A percentile compares a stretch with the other conserved stretches of the same genome.
Conservation (phyloP, 139 green algal species). For the Deuterostichococcus epilithicus region DNA sequence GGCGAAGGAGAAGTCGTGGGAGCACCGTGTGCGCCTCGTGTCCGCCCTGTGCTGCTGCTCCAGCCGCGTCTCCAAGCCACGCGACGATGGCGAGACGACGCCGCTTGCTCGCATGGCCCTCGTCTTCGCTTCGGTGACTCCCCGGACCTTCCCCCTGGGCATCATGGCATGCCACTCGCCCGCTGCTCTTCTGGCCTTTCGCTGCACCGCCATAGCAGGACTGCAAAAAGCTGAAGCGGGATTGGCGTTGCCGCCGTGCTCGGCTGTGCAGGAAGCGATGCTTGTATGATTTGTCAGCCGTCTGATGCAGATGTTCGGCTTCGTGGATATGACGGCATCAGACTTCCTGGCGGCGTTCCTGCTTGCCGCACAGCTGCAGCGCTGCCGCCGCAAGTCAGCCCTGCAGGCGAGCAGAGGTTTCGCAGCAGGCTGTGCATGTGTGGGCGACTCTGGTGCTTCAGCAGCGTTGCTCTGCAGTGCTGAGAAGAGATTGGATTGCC, state of each 20-base stretch:
- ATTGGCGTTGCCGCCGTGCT: no score
- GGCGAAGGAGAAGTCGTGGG: background rate
- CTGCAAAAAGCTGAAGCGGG: no score
- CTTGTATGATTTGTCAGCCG: no score
- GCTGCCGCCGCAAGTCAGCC: slow-evolving; percentile 8
- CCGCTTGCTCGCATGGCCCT: background rate
- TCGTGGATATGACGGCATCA: slow-evolving; percentile 41
- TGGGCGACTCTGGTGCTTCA: no score
- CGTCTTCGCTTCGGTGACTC: background rate
- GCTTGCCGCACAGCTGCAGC: slow-evolving; percentile 32
- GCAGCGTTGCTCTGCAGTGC: no score
- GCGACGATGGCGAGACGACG: background rate
- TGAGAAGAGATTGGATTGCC: no score
- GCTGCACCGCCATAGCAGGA: no score
- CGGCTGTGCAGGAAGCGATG: no score
- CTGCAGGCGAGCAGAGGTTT: slow-evolving; percentile 10
- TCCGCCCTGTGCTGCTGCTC: background rate
- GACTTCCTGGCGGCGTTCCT: slow-evolving; percentile 49
- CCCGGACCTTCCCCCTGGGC: background rate
- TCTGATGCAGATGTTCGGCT: slow-evolving; percentile 45
- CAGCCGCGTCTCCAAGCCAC: background rate
- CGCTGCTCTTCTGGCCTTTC: no score
- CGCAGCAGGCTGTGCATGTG: no score
- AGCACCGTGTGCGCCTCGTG: background rate
- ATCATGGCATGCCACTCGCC: no score